Conservation (phyloP, 495 filamentous ascomycete genomes). For the Talaromyces adpressus region DNA sequence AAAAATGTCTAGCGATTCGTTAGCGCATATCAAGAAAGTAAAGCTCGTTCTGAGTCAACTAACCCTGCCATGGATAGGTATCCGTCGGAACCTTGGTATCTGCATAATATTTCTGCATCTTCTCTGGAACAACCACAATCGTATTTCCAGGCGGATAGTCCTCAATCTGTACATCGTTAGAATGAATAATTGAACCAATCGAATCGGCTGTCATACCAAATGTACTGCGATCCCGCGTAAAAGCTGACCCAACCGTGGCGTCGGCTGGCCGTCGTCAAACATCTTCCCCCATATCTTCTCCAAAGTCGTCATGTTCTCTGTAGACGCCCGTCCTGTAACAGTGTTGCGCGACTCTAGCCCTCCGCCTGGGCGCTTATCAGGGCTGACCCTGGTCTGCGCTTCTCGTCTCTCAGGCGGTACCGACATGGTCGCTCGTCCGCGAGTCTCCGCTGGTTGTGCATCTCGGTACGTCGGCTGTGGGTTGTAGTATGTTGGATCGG, state of each 20-base stretch:
- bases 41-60: constrained; percentile 10
- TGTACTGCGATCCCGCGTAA: constrained; percentile 71
- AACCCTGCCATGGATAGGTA: constrained; percentile 59
- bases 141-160: constrained; percentile 66
- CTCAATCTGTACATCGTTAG: constrained; percentile 54
- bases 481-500: constrained; percentile 9
- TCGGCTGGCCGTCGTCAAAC: constrained; percentile 67
- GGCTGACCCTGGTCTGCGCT: constrained; percentile 19
- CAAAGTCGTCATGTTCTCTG: constrained; percentile 50
- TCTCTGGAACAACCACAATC: constrained; percentile 73
- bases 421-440: not conserved
- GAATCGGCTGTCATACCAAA: constrained; percentile 48
- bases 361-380: constrained; percentile 12
- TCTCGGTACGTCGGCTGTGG: constrained; percentile 12
- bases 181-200: not conserved
- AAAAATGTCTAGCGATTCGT: constrained; percentile 37
- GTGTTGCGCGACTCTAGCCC: constrained; percentile 27
- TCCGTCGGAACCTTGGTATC: constrained; percentile 57
- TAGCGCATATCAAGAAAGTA: constrained; percentile 1
- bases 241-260: constrained; percentile 60
- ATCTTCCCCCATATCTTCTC: constrained; percentile 71
- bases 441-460: not conserved
- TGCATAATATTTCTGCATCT: constrained; percentile 73
- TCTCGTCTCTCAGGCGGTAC: constrained; percentile 14
- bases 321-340: constrained; percentile 33